Evolutionary conservation across 306 rosid species (phyloP), one percentile per base, ranked within the genome.

Genomic region (Fragaria iinumae): DNA sequence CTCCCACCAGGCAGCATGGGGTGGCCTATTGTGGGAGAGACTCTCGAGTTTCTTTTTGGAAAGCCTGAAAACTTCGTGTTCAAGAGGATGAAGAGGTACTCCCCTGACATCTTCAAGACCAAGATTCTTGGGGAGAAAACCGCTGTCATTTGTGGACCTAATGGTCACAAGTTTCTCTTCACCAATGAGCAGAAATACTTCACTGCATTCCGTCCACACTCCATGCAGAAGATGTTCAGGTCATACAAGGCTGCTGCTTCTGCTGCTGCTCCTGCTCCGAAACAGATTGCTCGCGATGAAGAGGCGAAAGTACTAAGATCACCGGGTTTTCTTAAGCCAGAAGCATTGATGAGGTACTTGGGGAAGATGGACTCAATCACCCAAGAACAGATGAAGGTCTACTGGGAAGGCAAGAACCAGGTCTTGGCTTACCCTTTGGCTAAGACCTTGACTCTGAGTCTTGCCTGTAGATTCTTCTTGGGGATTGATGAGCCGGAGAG

Each of bases 1-100:
- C 77, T 86, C 25, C 92, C 92, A 16, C 92, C 84, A 2, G 90
- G 90, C 45, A 86, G 75, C 55, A 75, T 84, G 74, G 92, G 92
- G 13, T 88, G 83, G 84, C 90, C 90, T 13, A 18, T 86, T 48
- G 52, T 84, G 23, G 87, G 88, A 18, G 92, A 88, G 49, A 72
- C 84, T 16, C 70, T 73, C 38, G 84, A 82, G 71, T 65, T 88
- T 74, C 60, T 84, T 44, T 88, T 82, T 56, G 69, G 79, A 20
- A 82, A 84, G 50, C 80, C 72, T 6, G 83, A 84, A 21, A 21
- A 66, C 3, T 86, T 86, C 60, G 76, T 88, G 69, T 74, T 70
- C 71, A 69, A 76, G 48, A 84, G 81, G 70, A 14, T 25, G 52
- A 62, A 67, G 45, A 86, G 66, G 69, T 45, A 88, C 80, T 82